These are phyloP conservation scores for Porogramme epimiltina DNA, from an alignment of 1,284 basidiomycete species.

Conservation along the genomic window DNA sequence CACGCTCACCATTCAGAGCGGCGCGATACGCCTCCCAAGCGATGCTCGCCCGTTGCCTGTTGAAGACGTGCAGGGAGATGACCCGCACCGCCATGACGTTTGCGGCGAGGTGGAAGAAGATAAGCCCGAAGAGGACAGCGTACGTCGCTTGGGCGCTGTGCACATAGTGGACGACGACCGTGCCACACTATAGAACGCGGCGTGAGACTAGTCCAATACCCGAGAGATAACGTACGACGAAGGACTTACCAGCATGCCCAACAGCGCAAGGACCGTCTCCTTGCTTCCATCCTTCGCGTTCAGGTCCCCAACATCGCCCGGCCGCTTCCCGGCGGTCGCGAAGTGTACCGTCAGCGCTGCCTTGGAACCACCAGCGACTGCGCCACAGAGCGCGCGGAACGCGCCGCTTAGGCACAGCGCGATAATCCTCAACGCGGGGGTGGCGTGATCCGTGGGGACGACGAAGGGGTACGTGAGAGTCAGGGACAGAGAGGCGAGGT, in stretches of 20 bases:
- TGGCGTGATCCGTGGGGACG: slow-evolving; percentile 22
- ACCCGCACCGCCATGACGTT: slow-evolving; percentile 64
- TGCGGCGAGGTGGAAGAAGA: slow-evolving; percentile 54
- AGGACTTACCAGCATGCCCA: slow-evolving; percentile 66
- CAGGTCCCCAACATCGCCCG: slow-evolving; percentile 67
- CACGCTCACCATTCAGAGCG: slow-evolving; percentile 5
- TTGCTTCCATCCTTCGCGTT: slow-evolving; percentile 74
- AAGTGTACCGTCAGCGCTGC: slow-evolving; percentile 71
- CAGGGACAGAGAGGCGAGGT: slow-evolving; percentile 35
- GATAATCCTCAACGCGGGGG: slow-evolving; percentile 42
- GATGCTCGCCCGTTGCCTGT: slow-evolving; percentile 56
- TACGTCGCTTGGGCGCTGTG: slow-evolving; percentile 52
- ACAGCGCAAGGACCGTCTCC: slow-evolving; percentile 65
- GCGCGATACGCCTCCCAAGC: slow-evolving; percentile 44
- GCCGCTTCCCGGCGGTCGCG: slow-evolving; percentile 43
- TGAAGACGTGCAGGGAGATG: slow-evolving; percentile 56
- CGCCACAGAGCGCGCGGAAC: slow-evolving; percentile 57
- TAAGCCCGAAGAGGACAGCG: slow-evolving; percentile 48
- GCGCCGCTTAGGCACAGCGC: slow-evolving; percentile 59
- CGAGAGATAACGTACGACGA: not conserved
- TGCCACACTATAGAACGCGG: slow-evolving; percentile 47
- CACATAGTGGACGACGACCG: slow-evolving; percentile 56
- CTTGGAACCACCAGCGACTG: slow-evolving; percentile 67
- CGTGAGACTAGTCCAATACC: not conserved
- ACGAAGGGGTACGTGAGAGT: slow-evolving; percentile 21